These are phyloP conservation scores for Dothistroma septosporum DNA, from an alignment of 2,329 filamentous ascomycete species.

Conservation along the genomic window DNA sequence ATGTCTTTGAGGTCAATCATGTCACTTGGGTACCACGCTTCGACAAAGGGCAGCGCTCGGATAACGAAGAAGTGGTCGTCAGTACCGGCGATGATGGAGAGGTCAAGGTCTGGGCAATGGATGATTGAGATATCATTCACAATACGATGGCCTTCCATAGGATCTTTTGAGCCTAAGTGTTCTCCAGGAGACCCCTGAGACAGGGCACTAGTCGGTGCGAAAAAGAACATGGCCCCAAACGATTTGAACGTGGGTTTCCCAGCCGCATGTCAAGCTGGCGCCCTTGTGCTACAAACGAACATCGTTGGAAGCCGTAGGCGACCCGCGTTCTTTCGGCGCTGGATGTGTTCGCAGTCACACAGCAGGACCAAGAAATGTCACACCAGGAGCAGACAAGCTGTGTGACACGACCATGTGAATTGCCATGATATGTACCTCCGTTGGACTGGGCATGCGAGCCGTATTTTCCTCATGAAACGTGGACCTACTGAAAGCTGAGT, in stretches of 20 bases:
- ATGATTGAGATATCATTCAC: constrained; percentile 16
- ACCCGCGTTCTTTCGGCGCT: neutral
- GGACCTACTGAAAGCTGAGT: too few relatives aligned
- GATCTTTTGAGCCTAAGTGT: too few relatives aligned
- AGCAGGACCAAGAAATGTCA: neutral
- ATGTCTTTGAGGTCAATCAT: constrained; percentile 92
- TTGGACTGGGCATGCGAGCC: too few relatives aligned
- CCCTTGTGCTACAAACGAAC: too few relatives aligned
- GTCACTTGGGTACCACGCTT: constrained; percentile 78
- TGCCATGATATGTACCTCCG: too few relatives aligned
- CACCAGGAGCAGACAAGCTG: too few relatives aligned
- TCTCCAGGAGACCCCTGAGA: too few relatives aligned
- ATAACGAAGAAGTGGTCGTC: constrained; percentile 76
- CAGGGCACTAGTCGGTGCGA: too few relatives aligned
- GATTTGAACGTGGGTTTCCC: neutral
- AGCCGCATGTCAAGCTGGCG: neutral
- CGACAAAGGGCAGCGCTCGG: constrained; percentile 59
- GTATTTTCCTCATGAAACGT: too few relatives aligned
- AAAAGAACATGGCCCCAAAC: neutral
- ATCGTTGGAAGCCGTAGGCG: too few relatives aligned
- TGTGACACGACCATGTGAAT: too few relatives aligned
- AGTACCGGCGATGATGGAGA: constrained; percentile 90
- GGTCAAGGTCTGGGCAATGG: constrained; percentile 74
- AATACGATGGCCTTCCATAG: too few relatives aligned
- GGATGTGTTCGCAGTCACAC: neutral